Percentiles rank a stretch among this genome's conserved stretches.
phyloP scores from a whole-genome alignment of 2,329 filamentous ascomycete species.

The Chaetomiaceae sp. region DNA sequence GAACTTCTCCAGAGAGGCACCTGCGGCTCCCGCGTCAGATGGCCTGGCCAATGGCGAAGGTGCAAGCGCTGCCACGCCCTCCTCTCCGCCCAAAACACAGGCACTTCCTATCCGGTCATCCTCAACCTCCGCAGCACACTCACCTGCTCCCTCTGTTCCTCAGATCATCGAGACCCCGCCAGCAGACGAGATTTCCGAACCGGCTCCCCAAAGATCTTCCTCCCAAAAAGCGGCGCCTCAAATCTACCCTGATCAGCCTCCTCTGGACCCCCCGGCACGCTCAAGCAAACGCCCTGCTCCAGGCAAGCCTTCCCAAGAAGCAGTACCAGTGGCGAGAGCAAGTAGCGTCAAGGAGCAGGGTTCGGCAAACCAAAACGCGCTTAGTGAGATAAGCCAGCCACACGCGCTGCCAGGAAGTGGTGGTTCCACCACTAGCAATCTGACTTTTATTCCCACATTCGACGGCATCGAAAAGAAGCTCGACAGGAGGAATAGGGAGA shows the following conservation, averaged over 20 bases:
- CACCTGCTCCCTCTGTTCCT: slow-evolving; percentile 41
- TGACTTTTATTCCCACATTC: slow-evolving; percentile 76
- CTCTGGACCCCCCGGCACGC: slow-evolving; percentile 31
- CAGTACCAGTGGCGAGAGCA: slow-evolving; percentile 1
- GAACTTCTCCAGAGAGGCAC: slow-evolving; percentile 45
- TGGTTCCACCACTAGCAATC: slow-evolving; percentile 64
- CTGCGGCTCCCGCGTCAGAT: slow-evolving; percentile 13
- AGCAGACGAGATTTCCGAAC: slow-evolving; percentile 33
- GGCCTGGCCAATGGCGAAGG: slow-evolving; percentile 16
- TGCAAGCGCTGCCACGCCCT: slow-evolving; percentile 11
- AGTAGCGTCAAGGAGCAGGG: slow-evolving; percentile 18
- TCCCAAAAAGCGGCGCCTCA: slow-evolving; percentile 45
- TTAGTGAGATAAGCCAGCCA: slow-evolving; percentile 63
- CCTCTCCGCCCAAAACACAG: slow-evolving; percentile 30
- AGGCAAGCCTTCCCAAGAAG: slow-evolving; percentile 15
- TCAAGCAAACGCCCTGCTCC: slow-evolving; percentile 30
- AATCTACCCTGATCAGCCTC: slow-evolving; percentile 40
- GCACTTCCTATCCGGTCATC: slow-evolving; percentile 35
- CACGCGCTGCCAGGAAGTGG: slow-evolving; percentile 66
- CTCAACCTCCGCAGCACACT: slow-evolving; percentile 33
- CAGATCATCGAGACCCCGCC: slow-evolving; percentile 62
- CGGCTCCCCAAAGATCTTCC: slow-evolving; percentile 48
- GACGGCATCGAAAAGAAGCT: slow-evolving; percentile 52
- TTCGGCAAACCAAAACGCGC: slow-evolving; percentile 29
- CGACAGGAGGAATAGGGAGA: slow-evolving; percentile 72